A percentile compares a stretch with the other conserved stretches of the same genome.
These are phyloP conservation scores for Kuraishia ogatae DNA, from an alignment of 805 yeast genomes.

Conservation along the genomic window DNA sequence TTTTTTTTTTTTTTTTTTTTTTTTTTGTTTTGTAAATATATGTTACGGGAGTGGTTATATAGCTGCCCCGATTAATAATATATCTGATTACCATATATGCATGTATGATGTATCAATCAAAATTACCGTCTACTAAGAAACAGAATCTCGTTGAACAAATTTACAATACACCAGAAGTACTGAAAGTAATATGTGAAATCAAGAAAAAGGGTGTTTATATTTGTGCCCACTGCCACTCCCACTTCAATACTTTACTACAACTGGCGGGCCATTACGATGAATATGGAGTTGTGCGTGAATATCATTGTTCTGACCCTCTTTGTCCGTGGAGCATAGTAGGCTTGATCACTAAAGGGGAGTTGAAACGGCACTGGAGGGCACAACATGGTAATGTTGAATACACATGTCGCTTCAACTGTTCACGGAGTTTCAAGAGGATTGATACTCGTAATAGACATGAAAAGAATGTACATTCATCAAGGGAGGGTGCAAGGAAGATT, in stretches of 20 bases:
- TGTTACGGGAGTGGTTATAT: too few relatives aligned
- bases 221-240: conserved; percentile 6
- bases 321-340: conserved; percentile 9
- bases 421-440: background rate
- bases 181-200: conserved; percentile 3
- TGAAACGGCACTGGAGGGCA: conserved; percentile 6
- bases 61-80: too few relatives aligned
- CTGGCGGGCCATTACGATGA: conserved; percentile 8
- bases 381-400: conserved; percentile 3
- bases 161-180: conserved; percentile 4
- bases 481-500: background rate
- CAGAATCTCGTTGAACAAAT: background rate
- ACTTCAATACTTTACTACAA: conserved; percentile 5
- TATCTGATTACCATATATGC: too few relatives aligned
- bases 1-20: too few relatives aligned
- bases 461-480: background rate
- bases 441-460: conserved; percentile 2
- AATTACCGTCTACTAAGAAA: too few relatives aligned
- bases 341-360: conserved; percentile 5
- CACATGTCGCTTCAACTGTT: background rate
- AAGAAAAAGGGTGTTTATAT: conserved; percentile 8
- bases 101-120: too few relatives aligned
- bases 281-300: conserved; percentile 5
- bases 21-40: too few relatives aligned
- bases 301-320: conserved; percentile 4